phyloP scores from a whole-genome alignment of 2,329 filamentous ascomycete species.

The Rutstroemia sp. region DNA sequence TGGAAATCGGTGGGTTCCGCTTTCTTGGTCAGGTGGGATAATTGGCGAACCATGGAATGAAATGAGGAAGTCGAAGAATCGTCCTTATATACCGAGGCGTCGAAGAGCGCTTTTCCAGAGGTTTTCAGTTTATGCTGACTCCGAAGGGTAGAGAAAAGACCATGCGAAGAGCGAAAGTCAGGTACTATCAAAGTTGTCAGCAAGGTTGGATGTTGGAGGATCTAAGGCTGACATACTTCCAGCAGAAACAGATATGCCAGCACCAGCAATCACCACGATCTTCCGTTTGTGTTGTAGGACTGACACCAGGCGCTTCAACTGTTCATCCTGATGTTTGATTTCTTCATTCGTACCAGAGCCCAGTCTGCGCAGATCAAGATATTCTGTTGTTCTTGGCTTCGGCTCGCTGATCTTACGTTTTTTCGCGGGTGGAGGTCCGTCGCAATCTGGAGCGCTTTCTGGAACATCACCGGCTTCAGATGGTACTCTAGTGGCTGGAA shows the following conservation, averaged over 20 bases:
- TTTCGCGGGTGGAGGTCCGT: slow-evolving; percentile 66
- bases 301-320: slow-evolving; percentile 64
- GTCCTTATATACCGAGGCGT: slow-evolving; percentile 95
- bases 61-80: slow-evolving; percentile 83
- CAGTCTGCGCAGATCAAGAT: slow-evolving; percentile 59
- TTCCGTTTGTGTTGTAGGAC: slow-evolving; percentile 84
- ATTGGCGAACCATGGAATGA: slow-evolving; percentile 89
- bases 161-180: slow-evolving; percentile 88
- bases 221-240: slow-evolving; percentile 57
- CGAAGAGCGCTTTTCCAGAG: slow-evolving; percentile 92
- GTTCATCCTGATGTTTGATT: slow-evolving; percentile 46
- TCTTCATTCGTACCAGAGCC: slow-evolving; percentile 39
- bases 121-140: slow-evolving; percentile 85
- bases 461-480: slow-evolving; percentile 18
- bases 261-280: slow-evolving; percentile 93
- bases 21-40: slow-evolving; percentile 69
- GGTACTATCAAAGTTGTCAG: slow-evolving; percentile 52
- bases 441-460: slow-evolving; percentile 27
- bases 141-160: slow-evolving; percentile 79
- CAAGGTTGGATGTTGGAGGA: slow-evolving; percentile 8
- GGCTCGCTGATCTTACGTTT: slow-evolving; percentile 59
- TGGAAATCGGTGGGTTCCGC: slow-evolving; percentile 86
- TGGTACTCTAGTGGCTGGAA: slow-evolving; percentile 18
- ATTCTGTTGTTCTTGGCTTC: slow-evolving; percentile 70
- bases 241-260: slow-evolving; percentile 93